Conservation (phyloP, 2,329 filamentous ascomycete genomes). For the Aspergillus bombycis region DNA sequence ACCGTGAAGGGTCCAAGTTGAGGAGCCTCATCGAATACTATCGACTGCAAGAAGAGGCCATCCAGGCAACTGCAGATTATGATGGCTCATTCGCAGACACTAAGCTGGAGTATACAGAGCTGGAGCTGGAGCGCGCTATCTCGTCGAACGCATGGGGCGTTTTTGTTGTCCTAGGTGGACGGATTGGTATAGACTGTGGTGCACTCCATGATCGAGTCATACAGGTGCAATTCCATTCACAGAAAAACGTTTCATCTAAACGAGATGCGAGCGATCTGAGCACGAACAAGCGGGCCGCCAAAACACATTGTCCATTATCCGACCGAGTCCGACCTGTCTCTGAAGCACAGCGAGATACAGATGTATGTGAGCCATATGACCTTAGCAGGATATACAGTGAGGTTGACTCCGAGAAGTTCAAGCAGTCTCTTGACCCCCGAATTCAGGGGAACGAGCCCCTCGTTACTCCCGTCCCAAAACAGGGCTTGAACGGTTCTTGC, state of each 20-base stretch:
- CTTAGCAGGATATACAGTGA: neutral
- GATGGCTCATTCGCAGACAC: neutral
- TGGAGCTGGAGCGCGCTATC: neutral
- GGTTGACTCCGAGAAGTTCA: neutral
- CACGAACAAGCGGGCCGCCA: neutral
- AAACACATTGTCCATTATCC: neutral
- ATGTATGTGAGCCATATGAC: neutral
- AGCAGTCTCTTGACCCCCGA: neutral
- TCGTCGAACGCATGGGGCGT: neutral
- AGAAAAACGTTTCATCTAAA: neutral
- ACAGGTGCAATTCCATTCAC: neutral
- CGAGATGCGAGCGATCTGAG: neutral
- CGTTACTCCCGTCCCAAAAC: neutral
- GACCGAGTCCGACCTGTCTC: neutral
- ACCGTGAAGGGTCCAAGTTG: neutral
- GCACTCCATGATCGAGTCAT: neutral
- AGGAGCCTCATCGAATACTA: neutral
- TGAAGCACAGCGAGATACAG: neutral
- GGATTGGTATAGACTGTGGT: neutral
- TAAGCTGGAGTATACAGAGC: neutral
- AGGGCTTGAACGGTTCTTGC: neutral
- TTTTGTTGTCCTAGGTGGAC: neutral
- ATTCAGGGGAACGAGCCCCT: neutral
- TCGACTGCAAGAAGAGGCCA: neutral
- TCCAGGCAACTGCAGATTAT: neutral